Evolutionary conservation across 2,329 filamentous ascomycete genomes (phyloP), one percentile per base, ranked within the genome.

Genomic region (Penicillium frequentans): DNA sequence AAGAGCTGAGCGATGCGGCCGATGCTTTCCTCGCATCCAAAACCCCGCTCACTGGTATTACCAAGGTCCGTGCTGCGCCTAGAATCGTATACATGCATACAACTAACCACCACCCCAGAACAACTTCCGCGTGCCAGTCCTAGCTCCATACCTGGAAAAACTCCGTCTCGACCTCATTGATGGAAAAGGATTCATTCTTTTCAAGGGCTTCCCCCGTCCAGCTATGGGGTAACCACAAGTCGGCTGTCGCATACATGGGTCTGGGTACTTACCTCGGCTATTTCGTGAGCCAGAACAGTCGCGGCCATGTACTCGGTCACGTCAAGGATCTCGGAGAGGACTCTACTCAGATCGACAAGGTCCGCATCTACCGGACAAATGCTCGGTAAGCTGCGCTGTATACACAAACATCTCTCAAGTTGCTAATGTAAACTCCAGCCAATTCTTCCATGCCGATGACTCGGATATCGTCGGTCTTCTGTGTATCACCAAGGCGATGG

Each of bases 261-360:
- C 82, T 96, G 2, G 88, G 90, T 42, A 90, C 90, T 5, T 88
- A 96, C 73, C 82, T 96, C 10, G 91, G 92, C 57, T 95, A 96
- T 79, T 93, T 95, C 62, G 86, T 96, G 42, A 90, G 86, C 24
- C 92, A 96, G 70, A 96, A 96, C 77, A 87, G 88, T 19, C 85
- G 86, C 19, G 91, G 91, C 45, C 91, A 96, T 75, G 90, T 96
- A 10, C 84, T 96, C 1, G 91, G 91, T 8, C 91, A 96, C 73
- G 91, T 96, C 66, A 93, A 96, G 77, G 91, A 96, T 75, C 83
- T 95, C 3, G 90, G 90, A 46, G 91, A 93, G 64, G 91, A 96
- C 72, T 82, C 88, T 26, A 85, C 82, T 5, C 87, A 92, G 76
- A 96, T 91, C 67, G 89, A 96, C 77, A 89, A 87, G 66, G 91